phyloP scores from a whole-genome alignment of 2,329 filamentous ascomycete genomes.

The Phoma sp. region DNA sequence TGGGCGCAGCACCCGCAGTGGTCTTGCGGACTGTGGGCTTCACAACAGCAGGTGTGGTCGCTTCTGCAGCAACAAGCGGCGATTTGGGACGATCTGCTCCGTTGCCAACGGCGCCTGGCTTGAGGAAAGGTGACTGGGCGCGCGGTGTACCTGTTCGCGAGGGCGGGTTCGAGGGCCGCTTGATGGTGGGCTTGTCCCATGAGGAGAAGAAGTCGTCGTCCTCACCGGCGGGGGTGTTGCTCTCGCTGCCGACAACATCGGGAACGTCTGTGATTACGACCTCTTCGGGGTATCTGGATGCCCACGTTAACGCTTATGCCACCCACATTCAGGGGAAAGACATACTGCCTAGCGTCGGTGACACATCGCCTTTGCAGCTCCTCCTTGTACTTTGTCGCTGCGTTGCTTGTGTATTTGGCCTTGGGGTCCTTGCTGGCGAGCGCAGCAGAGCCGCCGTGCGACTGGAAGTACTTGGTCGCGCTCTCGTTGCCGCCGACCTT shows the following conservation, averaged over 20 bases:
- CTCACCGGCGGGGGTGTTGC: conserved; percentile 80
- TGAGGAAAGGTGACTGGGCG: conserved; percentile 87
- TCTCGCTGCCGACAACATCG: conserved; percentile 63
- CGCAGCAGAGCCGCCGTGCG: conserved; percentile 91
- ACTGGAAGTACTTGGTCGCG: conserved; percentile 97
- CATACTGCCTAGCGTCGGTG: conserved; percentile 83
- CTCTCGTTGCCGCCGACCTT: conserved; percentile 99
- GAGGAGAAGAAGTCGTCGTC: conserved; percentile 98
- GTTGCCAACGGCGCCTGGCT: conserved; percentile 69
- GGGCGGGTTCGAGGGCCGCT: conserved; percentile 90
- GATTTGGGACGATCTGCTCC: conserved; percentile 75
- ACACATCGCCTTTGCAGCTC: conserved; percentile 87
- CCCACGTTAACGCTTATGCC: conserved; percentile 25
- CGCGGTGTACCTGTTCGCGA: conserved; percentile 89
- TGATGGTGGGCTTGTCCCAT: conserved; percentile 98
- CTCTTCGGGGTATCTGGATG: conserved; percentile 76
- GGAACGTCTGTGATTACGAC: conserved; percentile 81
- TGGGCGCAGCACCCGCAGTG: conserved; percentile 65
- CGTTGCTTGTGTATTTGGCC: conserved; percentile 92
- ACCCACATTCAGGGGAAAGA: conserved; percentile 17
- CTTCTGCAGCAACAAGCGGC: conserved; percentile 65
- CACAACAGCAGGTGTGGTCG: conserved; percentile 60
- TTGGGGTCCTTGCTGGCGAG: conserved; percentile 96
- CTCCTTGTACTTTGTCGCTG: conserved; percentile 97
- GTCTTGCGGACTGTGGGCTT: conserved; percentile 84